Evolutionary conservation across 129 eudicot species (phyloP).

Genomic region (Saussurea involucrata): DNA sequence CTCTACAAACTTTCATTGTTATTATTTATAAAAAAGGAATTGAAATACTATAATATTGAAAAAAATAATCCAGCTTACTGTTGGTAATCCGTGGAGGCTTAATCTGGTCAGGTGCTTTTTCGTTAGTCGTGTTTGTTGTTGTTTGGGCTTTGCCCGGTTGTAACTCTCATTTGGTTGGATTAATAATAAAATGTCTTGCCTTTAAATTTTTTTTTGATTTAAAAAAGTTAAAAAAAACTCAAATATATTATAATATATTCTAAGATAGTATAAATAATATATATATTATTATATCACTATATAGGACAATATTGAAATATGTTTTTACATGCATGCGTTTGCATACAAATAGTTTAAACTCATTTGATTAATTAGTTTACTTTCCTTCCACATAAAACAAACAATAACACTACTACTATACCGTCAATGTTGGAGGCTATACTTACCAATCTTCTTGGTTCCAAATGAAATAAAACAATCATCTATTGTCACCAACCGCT

Average conservation of each 20-base stretch:
- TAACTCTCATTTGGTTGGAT: too few relatives aligned
- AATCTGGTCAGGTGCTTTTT: too few relatives aligned
- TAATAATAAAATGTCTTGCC: too few relatives aligned
- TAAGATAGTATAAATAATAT: not conserved
- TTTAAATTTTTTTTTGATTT: too few relatives aligned
- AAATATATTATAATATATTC: too few relatives aligned
- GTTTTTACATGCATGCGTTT: not conserved
- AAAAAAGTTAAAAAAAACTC: too few relatives aligned
- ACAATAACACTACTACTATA: not conserved
- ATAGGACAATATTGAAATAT: not conserved
- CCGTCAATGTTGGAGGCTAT: not conserved
- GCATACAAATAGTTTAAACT: not conserved
- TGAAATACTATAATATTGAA: too few relatives aligned
- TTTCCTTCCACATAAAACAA: not conserved
- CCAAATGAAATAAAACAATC: not conserved
- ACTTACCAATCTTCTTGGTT: not conserved
- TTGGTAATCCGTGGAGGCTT: too few relatives aligned
- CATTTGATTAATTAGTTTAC: not conserved
- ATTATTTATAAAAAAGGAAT: too few relatives aligned
- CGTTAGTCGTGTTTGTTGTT: too few relatives aligned
- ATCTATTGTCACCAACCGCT: not conserved
- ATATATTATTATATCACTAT: not conserved
- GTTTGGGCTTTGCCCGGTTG: too few relatives aligned
- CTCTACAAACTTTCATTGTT: not conserved
- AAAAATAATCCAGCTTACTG: too few relatives aligned